A percentile compares a stretch with the other conserved stretches of the same genome.
Evolutionary conservation across 257 asterid species (phyloP).

Genomic region (Solanum pinnatisectum): DNA sequence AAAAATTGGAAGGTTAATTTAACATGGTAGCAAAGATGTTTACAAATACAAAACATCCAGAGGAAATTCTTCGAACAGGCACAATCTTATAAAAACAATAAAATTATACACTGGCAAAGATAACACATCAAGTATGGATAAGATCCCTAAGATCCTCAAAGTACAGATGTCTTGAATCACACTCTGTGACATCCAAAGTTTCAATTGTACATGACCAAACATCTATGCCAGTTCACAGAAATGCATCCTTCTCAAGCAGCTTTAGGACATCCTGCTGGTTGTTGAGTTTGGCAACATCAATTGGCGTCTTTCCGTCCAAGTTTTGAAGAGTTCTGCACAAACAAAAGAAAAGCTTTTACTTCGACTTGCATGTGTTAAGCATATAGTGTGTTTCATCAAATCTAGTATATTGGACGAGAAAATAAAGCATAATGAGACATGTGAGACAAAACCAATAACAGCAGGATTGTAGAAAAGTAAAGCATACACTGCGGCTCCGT

Average conservation of each 20-base stretch:
- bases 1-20: not conserved
- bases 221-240: constrained; percentile 31
- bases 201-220: constrained; percentile 2
- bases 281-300: constrained; percentile 90
- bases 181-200: constrained; percentile 15
- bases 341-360: not conserved
- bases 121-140: constrained; percentile 3
- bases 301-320: constrained; percentile 94
- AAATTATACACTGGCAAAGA: constrained; percentile 22
- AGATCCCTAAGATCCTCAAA: not conserved
- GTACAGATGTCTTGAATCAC: constrained; percentile 3
- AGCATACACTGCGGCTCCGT: constrained; percentile 98
- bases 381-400: not conserved
- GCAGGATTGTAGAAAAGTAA: not conserved
- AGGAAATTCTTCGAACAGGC: not conserved
- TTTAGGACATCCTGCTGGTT: constrained; percentile 76
- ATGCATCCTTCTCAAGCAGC: constrained; percentile 95
- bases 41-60: constrained; percentile 2
- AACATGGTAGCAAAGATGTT: not conserved
- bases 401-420: not conserved
- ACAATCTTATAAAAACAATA: constrained; percentile 5
- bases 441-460: not conserved
- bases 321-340: constrained; percentile 83
- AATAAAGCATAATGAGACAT: not conserved
- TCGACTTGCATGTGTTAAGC: not conserved